Base-by-base conservation (phyloP, 495 filamentous ascomycete species). In the Aspergillus sparsus region DNA sequence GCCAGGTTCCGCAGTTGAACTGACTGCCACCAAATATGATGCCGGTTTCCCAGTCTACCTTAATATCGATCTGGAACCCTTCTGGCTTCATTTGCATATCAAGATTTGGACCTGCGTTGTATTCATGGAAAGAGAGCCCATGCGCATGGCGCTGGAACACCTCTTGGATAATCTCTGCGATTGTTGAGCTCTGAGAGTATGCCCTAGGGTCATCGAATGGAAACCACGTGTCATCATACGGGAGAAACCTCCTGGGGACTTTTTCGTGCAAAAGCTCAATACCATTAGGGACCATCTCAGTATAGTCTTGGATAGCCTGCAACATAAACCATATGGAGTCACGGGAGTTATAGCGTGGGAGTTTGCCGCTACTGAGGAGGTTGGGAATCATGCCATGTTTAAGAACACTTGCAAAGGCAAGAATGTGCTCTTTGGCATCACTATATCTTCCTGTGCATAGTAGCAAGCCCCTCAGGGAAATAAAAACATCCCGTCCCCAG, bases 331-430 rank as follows among this genome's bases (percentile, higher is more conserved):
- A 99, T 41, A 97, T 85, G 0, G 93, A 95, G 68, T 99, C 95
- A 49, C 95, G 82, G 39, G 93, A 90, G 68, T 99, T 99, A 74
- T 97, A 99, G n/a, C 95, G 81, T 3, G 95, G 95, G n/a, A 84
- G 79, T 42, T 87, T 89, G 15, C 95, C 92, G 64, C 88, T 88
- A 62, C 90, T 85, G 15, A 99, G 82, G 10, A 99, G 81, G 65
- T 99, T 99, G 11, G 95, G 95, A 55, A 98, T 91, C 95, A 98
- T 97, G 46, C 95, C 95, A 69, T 99, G 95, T 77, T 98, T 98
- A 51, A 99, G 79, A 9, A 99, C 92, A 69, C 91, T 96, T 0
- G 91, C 92, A 76, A 99, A 99, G 46, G 94, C 95, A 52, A 91
- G 77, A 60, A 99, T 96, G 68, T 98, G 95, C 72, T 97, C 91